A percentile compares a stretch with the other conserved stretches of the same genome.
These are phyloP conservation scores for Bjerkandera adusta DNA, from an alignment of 1,284 basidiomycete species.

Conservation along the genomic window DNA sequence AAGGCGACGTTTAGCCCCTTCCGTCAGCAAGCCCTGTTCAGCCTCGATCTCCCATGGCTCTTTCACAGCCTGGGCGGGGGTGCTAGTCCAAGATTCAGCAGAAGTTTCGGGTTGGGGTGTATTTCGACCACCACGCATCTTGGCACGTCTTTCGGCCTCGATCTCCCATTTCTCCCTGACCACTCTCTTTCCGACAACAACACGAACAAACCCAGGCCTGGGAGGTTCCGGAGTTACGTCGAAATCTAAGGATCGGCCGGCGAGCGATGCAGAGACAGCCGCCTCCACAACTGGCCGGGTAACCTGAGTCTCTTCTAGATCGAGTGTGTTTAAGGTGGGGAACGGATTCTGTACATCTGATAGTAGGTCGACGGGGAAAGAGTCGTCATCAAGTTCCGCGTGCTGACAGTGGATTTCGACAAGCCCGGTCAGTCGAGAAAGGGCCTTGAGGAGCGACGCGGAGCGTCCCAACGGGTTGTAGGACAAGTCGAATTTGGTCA, in stretches of 20 bases:
- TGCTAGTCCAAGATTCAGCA: not conserved
- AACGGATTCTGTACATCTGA: slow-evolving; percentile 34
- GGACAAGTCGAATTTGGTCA: slow-evolving; percentile 39
- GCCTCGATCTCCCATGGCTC: slow-evolving; percentile 38
- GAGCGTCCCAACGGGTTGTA: slow-evolving; percentile 34
- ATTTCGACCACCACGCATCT: slow-evolving; percentile 1
- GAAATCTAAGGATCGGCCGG: slow-evolving; percentile 49
- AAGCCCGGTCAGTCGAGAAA: slow-evolving; percentile 50
- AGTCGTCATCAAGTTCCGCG: slow-evolving; percentile 56
- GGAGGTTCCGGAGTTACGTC: slow-evolving; percentile 53
- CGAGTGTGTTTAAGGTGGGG: slow-evolving; percentile 50
- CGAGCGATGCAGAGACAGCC: slow-evolving; percentile 35
- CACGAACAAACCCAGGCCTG: slow-evolving; percentile 45
- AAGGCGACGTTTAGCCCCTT: slow-evolving; percentile 32
- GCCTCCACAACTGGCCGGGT: slow-evolving; percentile 42
- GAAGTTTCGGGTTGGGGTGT: not conserved
- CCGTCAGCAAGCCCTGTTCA: slow-evolving; percentile 33
- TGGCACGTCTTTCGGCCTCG: slow-evolving; percentile 53
- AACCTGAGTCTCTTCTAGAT: slow-evolving; percentile 63
- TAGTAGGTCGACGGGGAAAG: slow-evolving; percentile 49
- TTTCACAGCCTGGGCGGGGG: slow-evolving; percentile 18
- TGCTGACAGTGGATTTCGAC: slow-evolving; percentile 56
- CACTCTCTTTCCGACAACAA: slow-evolving; percentile 68
- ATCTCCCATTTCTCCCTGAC: slow-evolving; percentile 75
- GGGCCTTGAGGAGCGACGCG: slow-evolving; percentile 40